Conservation (phyloP, 176 grass and related monocot genomes). For the Urochloa ruziziensis region DNA sequence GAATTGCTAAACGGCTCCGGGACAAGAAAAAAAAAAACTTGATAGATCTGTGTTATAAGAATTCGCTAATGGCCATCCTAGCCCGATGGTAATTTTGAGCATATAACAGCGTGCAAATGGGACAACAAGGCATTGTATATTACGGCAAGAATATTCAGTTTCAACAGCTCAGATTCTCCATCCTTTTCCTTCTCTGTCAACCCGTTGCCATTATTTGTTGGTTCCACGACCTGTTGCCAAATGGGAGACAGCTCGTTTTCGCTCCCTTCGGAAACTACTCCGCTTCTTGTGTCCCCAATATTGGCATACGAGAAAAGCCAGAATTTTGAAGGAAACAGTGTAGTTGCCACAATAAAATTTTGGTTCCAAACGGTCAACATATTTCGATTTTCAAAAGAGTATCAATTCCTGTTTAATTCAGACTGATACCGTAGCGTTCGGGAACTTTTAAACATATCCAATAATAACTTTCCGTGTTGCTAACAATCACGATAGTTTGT, state of each 20-base stretch:
- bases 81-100: not conserved
- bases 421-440: not conserved
- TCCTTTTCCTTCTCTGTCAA: slow-evolving; percentile 8
- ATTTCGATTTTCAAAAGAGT: not conserved
- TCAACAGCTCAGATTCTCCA: not conserved
- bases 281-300: not conserved
- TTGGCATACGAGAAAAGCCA: not conserved
- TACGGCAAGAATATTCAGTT: not conserved
- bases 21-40: too few species aligned
- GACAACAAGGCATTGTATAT: not conserved
- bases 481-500: not conserved
- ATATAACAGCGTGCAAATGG: not conserved
- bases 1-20: not conserved
- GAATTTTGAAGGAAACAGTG: not conserved
- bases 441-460: not conserved
- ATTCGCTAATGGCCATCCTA: not conserved
- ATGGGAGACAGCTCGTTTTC: slow-evolving; percentile 20
- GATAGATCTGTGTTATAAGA: not conserved
- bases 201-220: not conserved
- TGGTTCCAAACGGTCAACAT: not conserved
- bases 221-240: not conserved
- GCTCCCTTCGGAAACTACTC: not conserved
- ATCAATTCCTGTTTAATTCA: not conserved
- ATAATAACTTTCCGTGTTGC: not conserved
- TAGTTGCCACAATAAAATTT: not conserved